phyloP scores from a whole-genome alignment of 176 grass and related monocot species.

The Bromus sterilis region DNA sequence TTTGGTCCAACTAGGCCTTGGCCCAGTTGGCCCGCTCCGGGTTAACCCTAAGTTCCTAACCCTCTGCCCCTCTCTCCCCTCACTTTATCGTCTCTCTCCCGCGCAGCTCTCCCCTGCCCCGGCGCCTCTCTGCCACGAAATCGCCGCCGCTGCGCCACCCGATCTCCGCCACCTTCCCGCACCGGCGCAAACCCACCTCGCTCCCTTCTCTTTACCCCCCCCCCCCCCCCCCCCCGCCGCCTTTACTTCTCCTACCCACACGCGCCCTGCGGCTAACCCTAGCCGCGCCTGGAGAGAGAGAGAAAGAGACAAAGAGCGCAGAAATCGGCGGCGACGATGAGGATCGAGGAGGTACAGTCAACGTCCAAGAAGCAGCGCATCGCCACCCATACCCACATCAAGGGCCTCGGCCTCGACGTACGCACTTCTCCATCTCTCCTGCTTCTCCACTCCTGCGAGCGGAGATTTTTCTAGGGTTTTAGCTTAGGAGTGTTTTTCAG shows the following conservation, averaged over 20 bases:
- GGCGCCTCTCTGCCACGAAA: background rate
- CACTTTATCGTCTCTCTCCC: background rate
- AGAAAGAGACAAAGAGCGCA: background rate
- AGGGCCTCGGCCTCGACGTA: constrained; percentile 97
- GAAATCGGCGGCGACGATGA: constrained; percentile 38
- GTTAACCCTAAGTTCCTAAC: no score
- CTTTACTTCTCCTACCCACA: background rate
- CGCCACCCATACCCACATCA: constrained; percentile 91
- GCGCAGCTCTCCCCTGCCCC: background rate
- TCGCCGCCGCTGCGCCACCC: background rate
- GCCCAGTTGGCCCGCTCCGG: no score
- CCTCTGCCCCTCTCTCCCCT: no score
- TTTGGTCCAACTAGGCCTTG: no score
- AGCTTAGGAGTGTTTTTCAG: background rate
- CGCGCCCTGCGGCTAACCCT: background rate
- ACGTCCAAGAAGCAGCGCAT: constrained; percentile 87
- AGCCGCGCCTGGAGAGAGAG: background rate
- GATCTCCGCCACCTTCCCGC: background rate
- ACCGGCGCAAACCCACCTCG: background rate
- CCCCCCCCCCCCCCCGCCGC: background rate
- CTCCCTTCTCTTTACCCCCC: background rate
- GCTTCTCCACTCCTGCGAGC: background rate
- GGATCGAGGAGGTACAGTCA: constrained; percentile 92
- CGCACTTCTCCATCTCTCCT: background rate
- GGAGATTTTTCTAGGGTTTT: constrained; percentile 37